phyloP scores from a whole-genome alignment of 345 rosid genomes.

The Eutrema yunnanense region DNA sequence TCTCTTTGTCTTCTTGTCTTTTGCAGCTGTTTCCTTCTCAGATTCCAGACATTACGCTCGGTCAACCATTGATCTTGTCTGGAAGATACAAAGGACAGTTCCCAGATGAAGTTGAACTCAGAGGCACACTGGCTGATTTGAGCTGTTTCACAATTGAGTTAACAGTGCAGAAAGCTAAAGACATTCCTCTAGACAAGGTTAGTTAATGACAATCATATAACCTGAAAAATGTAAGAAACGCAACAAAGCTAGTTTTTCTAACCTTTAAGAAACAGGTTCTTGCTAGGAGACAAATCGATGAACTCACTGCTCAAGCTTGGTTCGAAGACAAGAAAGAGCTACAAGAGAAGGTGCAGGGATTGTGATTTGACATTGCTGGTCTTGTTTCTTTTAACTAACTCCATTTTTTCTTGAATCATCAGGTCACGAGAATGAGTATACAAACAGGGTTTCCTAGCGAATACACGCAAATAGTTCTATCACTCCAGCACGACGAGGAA shows the following conservation, averaged over 20 bases:
- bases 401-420: neutral
- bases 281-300: conserved; percentile 70
- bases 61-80: conserved; percentile 50
- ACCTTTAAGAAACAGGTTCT: conserved; percentile 37
- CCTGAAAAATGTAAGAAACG: neutral
- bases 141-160: conserved; percentile 43
- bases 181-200: conserved; percentile 55
- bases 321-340: conserved; percentile 52
- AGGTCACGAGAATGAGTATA: conserved; percentile 68
- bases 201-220: neutral
- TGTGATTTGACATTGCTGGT: neutral
- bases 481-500: conserved; percentile 27
- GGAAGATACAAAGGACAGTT: conserved; percentile 73
- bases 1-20: conserved; percentile 2
- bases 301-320: conserved; percentile 78
- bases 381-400: neutral
- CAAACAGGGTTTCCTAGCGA: conserved; percentile 61
- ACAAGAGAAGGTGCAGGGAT: conserved; percentile 54
- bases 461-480: conserved; percentile 50
- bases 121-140: conserved; percentile 58
- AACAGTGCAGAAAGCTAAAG: conserved; percentile 56
- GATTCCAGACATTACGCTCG: conserved; percentile 65
- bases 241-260: neutral
- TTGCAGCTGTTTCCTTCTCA: conserved; percentile 49
- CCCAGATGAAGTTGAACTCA: conserved; percentile 50